A percentile compares a stretch with the other conserved stretches of the same genome.
Conservation (phyloP, 1,284 basidiomycete genomes). For the Apiotrichum gamsii region DNA sequence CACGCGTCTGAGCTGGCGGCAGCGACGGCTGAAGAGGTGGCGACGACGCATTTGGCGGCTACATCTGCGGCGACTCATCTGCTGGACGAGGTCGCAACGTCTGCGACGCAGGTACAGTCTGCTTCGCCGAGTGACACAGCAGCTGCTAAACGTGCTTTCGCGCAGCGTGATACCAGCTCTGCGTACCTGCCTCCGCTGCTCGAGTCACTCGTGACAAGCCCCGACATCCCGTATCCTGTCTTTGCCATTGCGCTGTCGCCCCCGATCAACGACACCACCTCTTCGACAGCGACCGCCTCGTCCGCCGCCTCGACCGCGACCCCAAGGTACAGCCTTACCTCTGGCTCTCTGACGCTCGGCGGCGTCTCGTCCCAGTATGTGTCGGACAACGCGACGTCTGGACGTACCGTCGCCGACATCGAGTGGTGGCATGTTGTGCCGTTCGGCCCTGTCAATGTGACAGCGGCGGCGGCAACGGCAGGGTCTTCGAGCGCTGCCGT, state of each 20-base stretch:
- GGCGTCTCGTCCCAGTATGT: slow-evolving; percentile 35
- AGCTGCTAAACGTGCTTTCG: no score
- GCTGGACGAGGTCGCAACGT: no score
- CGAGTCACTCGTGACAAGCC: slow-evolving; percentile 27
- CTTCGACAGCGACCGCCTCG: background rate
- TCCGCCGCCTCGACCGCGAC: slow-evolving; percentile 2
- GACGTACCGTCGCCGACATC: slow-evolving; percentile 30
- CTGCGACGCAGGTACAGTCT: no score
- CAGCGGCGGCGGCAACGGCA: background rate
- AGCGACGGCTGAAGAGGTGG: no score
- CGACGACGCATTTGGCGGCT: no score
- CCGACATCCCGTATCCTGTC: slow-evolving; percentile 32
- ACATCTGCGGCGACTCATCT: no score
- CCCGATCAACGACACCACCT: slow-evolving; percentile 9
- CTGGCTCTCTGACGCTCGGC: slow-evolving; percentile 35
- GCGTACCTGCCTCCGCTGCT: slow-evolving; percentile 35
- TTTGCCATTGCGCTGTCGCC: slow-evolving; percentile 34
- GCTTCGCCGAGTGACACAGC: background rate
- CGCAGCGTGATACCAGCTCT: background rate
- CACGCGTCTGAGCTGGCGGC: background rate
- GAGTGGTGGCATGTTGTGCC: slow-evolving; percentile 39
- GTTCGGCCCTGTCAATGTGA: slow-evolving; percentile 19
- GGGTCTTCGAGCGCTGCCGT: no score
- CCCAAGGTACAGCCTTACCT: slow-evolving; percentile 15
- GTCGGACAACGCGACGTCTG: slow-evolving; percentile 8